Evolutionary conservation across 306 rosid genomes (phyloP).

Genomic region (Pyrus communis): DNA sequence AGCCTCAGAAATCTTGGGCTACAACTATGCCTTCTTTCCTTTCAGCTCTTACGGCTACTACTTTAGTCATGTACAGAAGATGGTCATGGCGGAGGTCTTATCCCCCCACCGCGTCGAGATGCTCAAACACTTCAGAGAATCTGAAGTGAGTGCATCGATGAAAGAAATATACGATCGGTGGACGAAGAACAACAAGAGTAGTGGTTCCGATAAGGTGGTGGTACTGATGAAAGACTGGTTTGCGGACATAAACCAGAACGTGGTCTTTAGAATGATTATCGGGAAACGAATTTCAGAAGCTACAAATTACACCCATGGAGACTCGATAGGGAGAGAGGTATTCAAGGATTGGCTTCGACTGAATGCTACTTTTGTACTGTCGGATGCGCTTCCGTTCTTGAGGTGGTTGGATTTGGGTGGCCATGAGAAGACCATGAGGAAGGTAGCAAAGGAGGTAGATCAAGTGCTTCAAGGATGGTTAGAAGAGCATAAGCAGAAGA

Average conservation of each 20-base stretch:
- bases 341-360: background rate
- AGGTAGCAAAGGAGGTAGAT: background rate
- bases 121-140: background rate
- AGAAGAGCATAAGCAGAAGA: slow-evolving; percentile 17
- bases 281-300: background rate
- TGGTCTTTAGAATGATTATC: background rate
- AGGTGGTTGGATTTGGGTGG: background rate
- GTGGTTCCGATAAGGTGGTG: background rate
- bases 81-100: background rate
- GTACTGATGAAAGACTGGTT: background rate
- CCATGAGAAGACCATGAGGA: slow-evolving; percentile 3
- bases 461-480: background rate
- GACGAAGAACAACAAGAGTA: background rate
- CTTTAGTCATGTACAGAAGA: background rate
- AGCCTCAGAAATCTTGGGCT: background rate
- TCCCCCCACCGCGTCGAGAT: background rate
- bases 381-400: background rate
- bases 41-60: background rate
- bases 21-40: background rate
- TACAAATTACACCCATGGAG: background rate
- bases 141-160: background rate
- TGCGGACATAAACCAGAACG: background rate
- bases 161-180: background rate
- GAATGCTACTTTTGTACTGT: background rate
- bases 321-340: background rate